phyloP scores from a whole-genome alignment of 306 rosid genomes.

The Herpetospermum pedunculosum region DNA sequence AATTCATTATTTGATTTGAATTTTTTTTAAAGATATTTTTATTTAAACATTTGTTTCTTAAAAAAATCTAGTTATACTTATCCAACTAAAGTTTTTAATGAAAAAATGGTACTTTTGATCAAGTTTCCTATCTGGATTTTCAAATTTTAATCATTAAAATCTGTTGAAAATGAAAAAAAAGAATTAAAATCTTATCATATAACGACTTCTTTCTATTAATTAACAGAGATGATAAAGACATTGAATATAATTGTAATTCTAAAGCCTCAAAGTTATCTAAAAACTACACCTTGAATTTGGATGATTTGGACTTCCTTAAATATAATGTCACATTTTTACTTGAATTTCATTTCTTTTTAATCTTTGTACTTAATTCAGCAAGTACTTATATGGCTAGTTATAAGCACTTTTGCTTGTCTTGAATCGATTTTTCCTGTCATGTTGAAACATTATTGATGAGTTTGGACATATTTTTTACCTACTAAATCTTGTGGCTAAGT shows the following conservation, averaged over 20 bases:
- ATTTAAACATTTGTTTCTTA: no score
- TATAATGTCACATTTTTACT: background rate
- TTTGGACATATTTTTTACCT: background rate
- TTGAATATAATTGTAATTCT: no score
- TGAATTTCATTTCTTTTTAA: background rate
- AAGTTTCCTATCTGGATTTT: background rate
- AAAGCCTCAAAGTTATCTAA: conserved; percentile 1
- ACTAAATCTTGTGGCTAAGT: background rate
- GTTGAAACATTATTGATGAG: background rate
- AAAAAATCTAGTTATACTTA: background rate
- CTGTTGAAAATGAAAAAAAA: background rate
- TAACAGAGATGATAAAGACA: background rate
- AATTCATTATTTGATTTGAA: no score
- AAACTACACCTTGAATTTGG: background rate
- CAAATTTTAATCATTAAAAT: background rate
- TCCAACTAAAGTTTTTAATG: background rate
- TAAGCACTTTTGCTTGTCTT: background rate
- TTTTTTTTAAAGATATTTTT: no score
- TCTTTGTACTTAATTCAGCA: background rate
- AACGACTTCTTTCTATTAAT: background rate
- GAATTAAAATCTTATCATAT: background rate
- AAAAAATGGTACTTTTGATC: background rate
- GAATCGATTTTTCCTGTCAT: background rate
- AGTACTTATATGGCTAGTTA: background rate
- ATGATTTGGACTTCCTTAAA: background rate